Conservation (phyloP, 2,329 filamentous ascomycete genomes). For the Fusarium sp. region DNA sequence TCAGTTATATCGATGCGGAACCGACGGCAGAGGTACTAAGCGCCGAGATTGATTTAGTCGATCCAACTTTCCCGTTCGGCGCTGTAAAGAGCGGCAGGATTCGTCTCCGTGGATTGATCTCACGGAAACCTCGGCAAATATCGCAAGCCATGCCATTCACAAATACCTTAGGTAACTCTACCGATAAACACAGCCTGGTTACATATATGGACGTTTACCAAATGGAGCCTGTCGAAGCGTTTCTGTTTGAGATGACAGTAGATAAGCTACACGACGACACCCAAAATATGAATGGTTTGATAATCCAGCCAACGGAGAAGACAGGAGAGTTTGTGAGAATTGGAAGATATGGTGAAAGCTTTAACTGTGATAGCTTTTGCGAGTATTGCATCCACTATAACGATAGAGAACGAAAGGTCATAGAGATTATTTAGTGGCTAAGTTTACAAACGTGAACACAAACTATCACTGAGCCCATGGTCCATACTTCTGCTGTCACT, state of each 20-base stretch:
- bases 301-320: rapidly evolving
- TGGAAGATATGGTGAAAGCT: background rate
- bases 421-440: no score
- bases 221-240: background rate
- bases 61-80: background rate
- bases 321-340: background rate
- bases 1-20: no score
- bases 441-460: no score
- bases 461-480: no score
- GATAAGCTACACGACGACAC: no score
- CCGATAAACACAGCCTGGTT: no score
- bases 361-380: background rate
- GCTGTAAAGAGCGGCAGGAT: background rate
- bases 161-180: rapidly evolving
- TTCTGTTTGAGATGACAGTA: background rate
- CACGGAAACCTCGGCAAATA: background rate
- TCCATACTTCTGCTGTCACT: no score
- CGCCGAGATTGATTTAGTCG: background rate
- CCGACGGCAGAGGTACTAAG: background rate
- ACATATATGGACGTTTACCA: background rate
- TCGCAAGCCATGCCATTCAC: rapidly evolving
- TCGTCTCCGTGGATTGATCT: background rate
- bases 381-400: no score
- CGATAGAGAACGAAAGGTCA: no score
- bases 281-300: background rate